phyloP scores from a whole-genome alignment of 1,284 basidiomycete species.

The Austroboletus novae-zelandiae region DNA sequence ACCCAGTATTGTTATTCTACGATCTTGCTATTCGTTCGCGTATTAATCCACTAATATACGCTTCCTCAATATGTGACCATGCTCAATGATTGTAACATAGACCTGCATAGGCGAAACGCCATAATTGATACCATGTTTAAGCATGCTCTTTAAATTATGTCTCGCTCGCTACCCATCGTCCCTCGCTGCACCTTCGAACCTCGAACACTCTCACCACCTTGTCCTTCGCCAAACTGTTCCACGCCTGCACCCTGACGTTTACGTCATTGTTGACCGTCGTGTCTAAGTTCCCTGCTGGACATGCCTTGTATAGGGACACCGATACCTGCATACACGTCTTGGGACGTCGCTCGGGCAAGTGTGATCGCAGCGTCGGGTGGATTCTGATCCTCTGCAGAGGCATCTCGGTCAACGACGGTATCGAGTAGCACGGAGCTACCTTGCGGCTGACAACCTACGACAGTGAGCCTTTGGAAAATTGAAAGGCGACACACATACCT shows the following conservation, averaged over 20 bases:
- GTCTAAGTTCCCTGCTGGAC: constrained; percentile 29
- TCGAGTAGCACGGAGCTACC: constrained; percentile 19
- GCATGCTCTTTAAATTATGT: constrained; percentile 1
- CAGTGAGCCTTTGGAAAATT: not conserved
- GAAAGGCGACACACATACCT: constrained; percentile 14
- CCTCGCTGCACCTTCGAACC: constrained; percentile 6
- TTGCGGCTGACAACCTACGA: constrained; percentile 16
- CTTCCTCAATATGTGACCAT: not conserved
- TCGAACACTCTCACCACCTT: not conserved
- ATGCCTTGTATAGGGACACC: constrained; percentile 26
- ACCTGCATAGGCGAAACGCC: not conserved
- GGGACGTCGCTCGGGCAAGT: constrained; percentile 25
- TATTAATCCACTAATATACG: not conserved
- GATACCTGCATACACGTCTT: constrained; percentile 23
- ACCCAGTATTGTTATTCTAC: not conserved
- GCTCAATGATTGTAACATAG: not conserved
- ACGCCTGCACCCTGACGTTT: constrained; percentile 21
- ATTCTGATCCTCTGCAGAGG: constrained; percentile 12
- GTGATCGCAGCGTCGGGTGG: too few relatives aligned
- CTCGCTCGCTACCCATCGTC: constrained; percentile 5
- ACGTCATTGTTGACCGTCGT: constrained; percentile 24
- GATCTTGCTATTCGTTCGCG: not conserved
- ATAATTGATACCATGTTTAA: not conserved
- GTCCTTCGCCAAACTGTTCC: constrained; percentile 14
- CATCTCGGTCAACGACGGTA: constrained; percentile 24